These are phyloP conservation scores for Capsicum chinense DNA, from an alignment of 257 asterid species.

Conservation along the genomic window DNA sequence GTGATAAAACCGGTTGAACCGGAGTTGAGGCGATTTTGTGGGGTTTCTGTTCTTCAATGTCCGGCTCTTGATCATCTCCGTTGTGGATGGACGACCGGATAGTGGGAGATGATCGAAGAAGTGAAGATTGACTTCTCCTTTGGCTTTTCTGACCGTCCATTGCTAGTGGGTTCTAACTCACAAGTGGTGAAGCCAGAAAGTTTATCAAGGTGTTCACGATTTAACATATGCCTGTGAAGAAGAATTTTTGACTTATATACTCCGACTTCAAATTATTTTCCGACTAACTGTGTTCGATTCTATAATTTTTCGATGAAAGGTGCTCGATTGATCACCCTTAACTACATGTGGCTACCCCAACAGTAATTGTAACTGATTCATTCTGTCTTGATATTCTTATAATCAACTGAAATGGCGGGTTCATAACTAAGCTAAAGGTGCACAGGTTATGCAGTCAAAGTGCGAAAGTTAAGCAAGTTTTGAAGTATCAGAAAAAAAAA, in stretches of 20 bases:
- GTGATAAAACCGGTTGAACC: constrained; percentile 35
- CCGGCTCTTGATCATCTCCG: constrained; percentile 43
- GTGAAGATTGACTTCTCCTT: constrained; percentile 73
- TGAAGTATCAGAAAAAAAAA: constrained; percentile 30
- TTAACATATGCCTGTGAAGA: no score
- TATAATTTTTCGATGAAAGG: no score
- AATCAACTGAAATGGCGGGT: constrained; percentile 56
- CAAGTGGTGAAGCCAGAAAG: no score
- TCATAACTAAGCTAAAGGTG: constrained; percentile 54
- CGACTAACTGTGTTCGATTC: no score
- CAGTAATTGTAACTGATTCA: constrained; percentile 22
- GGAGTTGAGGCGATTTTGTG: constrained; percentile 56
- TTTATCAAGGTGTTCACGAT: no score
- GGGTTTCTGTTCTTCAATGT: constrained; percentile 94
- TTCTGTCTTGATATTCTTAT: constrained; percentile 57
- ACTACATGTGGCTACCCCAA: background rate
- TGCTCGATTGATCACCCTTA: no score
- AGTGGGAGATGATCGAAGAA: constrained; percentile 62
- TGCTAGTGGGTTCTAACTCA: constrained; percentile 18
- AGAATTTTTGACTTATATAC: no score
- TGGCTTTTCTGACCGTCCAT: constrained; percentile 86
- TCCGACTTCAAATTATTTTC: no score
- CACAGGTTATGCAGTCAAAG: no score
- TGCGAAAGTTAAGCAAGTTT: constrained; percentile 45
- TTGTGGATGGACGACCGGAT: constrained; percentile 52